A percentile compares a stretch with the other conserved stretches of the same genome.
phyloP scores from a whole-genome alignment of 306 rosid species.

The Trifolium repens region DNA sequence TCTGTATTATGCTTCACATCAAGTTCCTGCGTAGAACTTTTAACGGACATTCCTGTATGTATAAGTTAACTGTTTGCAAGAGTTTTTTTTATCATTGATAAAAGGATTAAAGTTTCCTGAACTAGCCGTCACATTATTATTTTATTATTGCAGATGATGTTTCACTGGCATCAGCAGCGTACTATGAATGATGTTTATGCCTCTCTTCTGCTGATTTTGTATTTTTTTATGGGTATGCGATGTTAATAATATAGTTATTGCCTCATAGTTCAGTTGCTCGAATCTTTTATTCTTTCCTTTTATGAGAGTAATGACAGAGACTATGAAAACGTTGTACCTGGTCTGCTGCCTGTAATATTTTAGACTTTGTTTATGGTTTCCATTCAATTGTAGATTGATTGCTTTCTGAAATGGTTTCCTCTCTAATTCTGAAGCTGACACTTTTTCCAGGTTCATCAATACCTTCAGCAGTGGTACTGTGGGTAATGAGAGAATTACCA shows the following conservation, averaged over 20 bases:
- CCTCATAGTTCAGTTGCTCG: conserved; percentile 28
- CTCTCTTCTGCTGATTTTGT: conserved; percentile 67
- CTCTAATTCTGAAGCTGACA: conserved; percentile 36
- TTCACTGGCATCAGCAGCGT: conserved; percentile 56
- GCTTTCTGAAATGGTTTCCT: conserved; percentile 31
- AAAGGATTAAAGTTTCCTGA: conserved; percentile 35
- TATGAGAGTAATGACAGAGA: conserved; percentile 14
- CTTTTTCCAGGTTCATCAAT: conserved; percentile 75
- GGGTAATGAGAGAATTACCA: conserved; percentile 91
- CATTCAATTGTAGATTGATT: conserved; percentile 12
- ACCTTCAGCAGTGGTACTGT: conserved; percentile 79
- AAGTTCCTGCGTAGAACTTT: conserved; percentile 74
- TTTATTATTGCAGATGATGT: conserved; percentile 70
- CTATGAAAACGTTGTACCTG: conserved; percentile 16
- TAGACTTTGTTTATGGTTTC: conserved; percentile 12
- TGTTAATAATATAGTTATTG: conserved; percentile 32
- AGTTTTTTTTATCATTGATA: conserved; percentile 26
- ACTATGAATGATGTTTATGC: conserved; percentile 53
- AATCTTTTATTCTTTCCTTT: conserved; percentile 23
- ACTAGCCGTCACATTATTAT: conserved; percentile 36
- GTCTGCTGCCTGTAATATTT: conserved; percentile 8
- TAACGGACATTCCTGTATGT: conserved; percentile 84
- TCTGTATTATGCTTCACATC: conserved; percentile 84
- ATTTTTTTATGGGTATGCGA: conserved; percentile 78
- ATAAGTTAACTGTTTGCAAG: conserved; percentile 31